These are phyloP conservation scores for Umbilicaria muhlenbergii DNA, from an alignment of 495 filamentous ascomycete genomes.

Conservation along the genomic window DNA sequence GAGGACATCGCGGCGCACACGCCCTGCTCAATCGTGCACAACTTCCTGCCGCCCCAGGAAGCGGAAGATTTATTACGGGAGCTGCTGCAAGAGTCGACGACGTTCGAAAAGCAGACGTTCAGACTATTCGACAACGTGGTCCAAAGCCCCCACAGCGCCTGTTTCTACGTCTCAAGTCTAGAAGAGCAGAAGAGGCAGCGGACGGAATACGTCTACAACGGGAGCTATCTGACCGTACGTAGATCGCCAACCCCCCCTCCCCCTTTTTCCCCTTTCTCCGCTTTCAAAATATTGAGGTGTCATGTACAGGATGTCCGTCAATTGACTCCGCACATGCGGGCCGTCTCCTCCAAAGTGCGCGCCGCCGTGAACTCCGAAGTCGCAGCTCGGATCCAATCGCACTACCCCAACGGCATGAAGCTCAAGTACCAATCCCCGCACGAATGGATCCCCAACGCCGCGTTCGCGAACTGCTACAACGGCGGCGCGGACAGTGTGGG, in stretches of 20 bases:
- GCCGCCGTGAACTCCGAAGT: slow-evolving; percentile 61
- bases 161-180: slow-evolving; percentile 61
- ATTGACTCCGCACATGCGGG: slow-evolving; percentile 53
- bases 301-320: slow-evolving; percentile 48
- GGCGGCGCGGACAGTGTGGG: slow-evolving; percentile 69
- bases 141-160: slow-evolving; percentile 60
- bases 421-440: slow-evolving; percentile 59
- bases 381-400: slow-evolving; percentile 41
- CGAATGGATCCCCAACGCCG: slow-evolving; percentile 71
- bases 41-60: slow-evolving; percentile 58
- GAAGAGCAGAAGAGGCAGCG: slow-evolving; percentile 47
- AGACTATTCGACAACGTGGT: slow-evolving; percentile 79
- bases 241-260: neutral
- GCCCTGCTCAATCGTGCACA: slow-evolving; percentile 81
- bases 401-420: slow-evolving; percentile 51
- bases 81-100: slow-evolving; percentile 57
- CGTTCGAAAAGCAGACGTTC: slow-evolving; percentile 59
- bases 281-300: neutral
- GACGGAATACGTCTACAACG: slow-evolving; percentile 74
- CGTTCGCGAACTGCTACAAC: slow-evolving; percentile 86
- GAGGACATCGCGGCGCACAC: slow-evolving; percentile 65
- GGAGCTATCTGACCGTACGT: slow-evolving; percentile 42
- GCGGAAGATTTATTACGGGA: slow-evolving; percentile 62
- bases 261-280: too few relatives aligned
- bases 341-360: slow-evolving; percentile 49